These are phyloP conservation scores for Allomyces javanicus DNA, from an alignment of 192 early-diverging fungal genomes.

Conservation along the genomic window DNA sequence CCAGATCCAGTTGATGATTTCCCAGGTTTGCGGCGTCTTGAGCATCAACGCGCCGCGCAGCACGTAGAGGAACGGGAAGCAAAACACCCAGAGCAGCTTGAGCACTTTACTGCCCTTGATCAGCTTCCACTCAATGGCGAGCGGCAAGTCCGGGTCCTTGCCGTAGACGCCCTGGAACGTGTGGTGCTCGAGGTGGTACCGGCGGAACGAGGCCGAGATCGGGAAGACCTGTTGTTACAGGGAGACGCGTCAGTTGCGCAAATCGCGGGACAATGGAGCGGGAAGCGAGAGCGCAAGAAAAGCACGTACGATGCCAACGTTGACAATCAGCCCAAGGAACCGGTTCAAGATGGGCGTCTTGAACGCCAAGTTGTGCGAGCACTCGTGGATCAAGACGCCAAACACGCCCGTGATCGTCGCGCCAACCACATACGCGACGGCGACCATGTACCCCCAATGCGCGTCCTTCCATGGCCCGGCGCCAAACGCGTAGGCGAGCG, in stretches of 20 bases:
- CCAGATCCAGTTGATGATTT: constrained; percentile 53
- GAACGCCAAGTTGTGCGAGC: constrained; percentile 66
- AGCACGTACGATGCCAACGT: constrained; percentile 48
- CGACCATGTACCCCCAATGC: constrained; percentile 16
- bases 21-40: constrained; percentile 52
- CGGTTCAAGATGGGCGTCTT: constrained; percentile 56
- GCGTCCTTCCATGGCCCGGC: too few species aligned
- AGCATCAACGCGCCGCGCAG: constrained; percentile 46
- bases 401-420: constrained; percentile 61
- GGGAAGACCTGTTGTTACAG: constrained; percentile 17
- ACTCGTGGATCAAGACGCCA: constrained; percentile 86
- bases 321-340: constrained; percentile 59
- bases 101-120: constrained; percentile 41
- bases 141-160: constrained; percentile 80
- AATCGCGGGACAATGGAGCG: too few species aligned
- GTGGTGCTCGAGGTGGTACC: constrained; percentile 90
- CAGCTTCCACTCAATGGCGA: constrained; percentile 64
- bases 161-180: constrained; percentile 89
- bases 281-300: too few species aligned
- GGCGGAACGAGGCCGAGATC: constrained; percentile 56
- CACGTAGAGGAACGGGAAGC: constrained; percentile 77
- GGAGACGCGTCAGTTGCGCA: too few species aligned
- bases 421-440: constrained; percentile 55
- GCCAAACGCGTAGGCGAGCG: constrained; percentile 60
- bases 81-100: constrained; percentile 62